These are phyloP conservation scores for Ambrosiella beaveri DNA, from an alignment of 2,329 filamentous ascomycete genomes.

Conservation along the genomic window DNA sequence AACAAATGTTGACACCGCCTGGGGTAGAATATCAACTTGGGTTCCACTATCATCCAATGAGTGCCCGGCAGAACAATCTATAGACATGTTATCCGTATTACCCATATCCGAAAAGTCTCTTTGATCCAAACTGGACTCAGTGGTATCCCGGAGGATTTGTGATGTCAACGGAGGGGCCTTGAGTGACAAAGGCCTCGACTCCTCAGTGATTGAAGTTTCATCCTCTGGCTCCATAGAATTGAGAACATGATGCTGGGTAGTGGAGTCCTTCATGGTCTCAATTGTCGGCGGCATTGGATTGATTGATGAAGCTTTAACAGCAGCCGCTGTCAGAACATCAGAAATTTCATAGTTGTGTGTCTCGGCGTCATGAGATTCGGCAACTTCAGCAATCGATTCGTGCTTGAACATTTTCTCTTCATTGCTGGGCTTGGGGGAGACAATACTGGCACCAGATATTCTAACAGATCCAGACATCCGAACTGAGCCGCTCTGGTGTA, in stretches of 20 bases:
- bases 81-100: too few relatives aligned
- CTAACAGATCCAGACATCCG: not conserved
- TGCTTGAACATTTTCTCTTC: not conserved
- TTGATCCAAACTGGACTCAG: too few relatives aligned
- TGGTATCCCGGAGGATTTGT: too few relatives aligned
- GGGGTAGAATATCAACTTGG: too few relatives aligned
- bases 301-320: not conserved
- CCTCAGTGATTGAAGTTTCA: too few relatives aligned
- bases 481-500: not conserved
- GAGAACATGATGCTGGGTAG: not conserved
- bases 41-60: too few relatives aligned
- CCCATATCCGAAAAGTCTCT: too few relatives aligned
- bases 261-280: not conserved
- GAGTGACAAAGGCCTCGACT: too few relatives aligned
- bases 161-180: too few relatives aligned
- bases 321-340: not conserved
- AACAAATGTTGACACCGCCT: too few relatives aligned
- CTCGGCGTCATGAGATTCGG: not conserved
- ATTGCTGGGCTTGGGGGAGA: not conserved
- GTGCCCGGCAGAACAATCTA: too few relatives aligned
- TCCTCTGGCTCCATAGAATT: not conserved
- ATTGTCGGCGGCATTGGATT: too few relatives aligned
- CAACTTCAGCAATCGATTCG: not conserved
- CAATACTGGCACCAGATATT: not conserved
- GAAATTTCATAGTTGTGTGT: not conserved